Base-by-base conservation (phyloP, 768 basidiomycete genomes). In the Leccinum boreale region DNA sequence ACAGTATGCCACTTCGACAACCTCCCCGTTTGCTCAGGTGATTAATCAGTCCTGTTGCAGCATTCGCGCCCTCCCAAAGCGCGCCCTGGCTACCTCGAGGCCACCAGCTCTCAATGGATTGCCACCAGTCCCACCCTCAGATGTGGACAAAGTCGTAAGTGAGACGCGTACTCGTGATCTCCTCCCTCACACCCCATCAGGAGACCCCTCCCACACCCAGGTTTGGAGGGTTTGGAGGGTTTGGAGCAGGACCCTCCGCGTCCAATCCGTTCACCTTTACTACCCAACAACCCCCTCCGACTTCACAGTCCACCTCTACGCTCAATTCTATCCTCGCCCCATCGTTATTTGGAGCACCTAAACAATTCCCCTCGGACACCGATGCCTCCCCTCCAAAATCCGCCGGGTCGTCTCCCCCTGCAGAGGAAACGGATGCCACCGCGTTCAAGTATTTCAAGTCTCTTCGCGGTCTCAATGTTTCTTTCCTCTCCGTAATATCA, bases 381-480 rank as follows among this genome's bases (percentile, higher is more conserved):
- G 56, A 60, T 44, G 28, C 50, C 10, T 39, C 49, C 33, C 50
- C 56, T 46, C 35, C 68, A 28, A 62, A 67, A 55, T 53, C 63
- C 19, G 24, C 64, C 3, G 39, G 4, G 47, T 50, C 65, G 5
- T 53, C 68, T 52, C 29, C 59, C 56, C 19, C 46, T 61, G 55
- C 62, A 61, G 61, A 74, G 62, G 59, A 70, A 61, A 66, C 71
- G 36, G 65, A 74, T 31, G 62, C 64, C 15, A 59, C 65, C 24
- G 77, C 79, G 35, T 62, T 83, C 15, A 81, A 82, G 53, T 90
- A 86, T 67, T 90, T 84, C 73, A 81, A 75, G 42, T 81, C 84
- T 24, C 79, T 92, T n/a, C 85, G 90, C 35, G 89, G 89, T 14
- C 78, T 92, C 44, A 92, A 92, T 65, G 71, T 80, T 33, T 88